Percentiles rank a stretch among this genome's conserved stretches.
phyloP scores from a whole-genome alignment of 148 eudicot species.

The Nyssa sinensis region DNA sequence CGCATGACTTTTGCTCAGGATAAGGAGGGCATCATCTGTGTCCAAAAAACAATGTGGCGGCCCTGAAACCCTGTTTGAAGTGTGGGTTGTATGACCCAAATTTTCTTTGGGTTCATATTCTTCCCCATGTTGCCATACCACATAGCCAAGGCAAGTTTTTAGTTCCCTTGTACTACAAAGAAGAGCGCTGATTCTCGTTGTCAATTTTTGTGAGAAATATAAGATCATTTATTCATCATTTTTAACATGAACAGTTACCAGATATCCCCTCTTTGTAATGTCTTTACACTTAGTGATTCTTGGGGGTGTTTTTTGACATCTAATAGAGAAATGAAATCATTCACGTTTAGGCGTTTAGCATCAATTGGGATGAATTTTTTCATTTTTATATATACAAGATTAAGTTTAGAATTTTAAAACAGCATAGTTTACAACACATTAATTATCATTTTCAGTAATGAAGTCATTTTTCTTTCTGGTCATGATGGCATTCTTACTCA shows the following conservation, averaged over 20 bases:
- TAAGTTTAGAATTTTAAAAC: too few relatives aligned
- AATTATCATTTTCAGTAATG: not conserved
- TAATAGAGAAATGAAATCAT: conserved; percentile 12
- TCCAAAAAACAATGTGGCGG: conserved; percentile 83
- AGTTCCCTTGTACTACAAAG: not conserved
- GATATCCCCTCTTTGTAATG: not conserved
- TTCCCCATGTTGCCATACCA: not conserved
- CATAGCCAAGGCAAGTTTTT: not conserved
- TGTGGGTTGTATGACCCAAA: not conserved
- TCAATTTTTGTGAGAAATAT: conserved; percentile 15
- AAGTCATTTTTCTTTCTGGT: not conserved
- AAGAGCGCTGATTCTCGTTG: not conserved
- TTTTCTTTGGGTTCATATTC: not conserved
- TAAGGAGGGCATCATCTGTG: conserved; percentile 81
- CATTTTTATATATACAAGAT: not conserved
- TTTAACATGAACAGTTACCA: conserved; percentile 4
- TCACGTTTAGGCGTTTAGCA: not conserved
- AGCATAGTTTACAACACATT: too few relatives aligned
- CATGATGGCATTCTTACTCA: not conserved
- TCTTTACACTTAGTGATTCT: not conserved
- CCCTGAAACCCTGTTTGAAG: conserved; percentile 41
- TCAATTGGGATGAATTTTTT: too few relatives aligned
- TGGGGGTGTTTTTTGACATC: conserved; percentile 2
- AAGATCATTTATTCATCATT: not conserved
- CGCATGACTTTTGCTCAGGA: conserved; percentile 77